Evolutionary conservation across 2,329 filamentous ascomycete genomes (phyloP).

Genomic region (Periconia sp.): DNA sequence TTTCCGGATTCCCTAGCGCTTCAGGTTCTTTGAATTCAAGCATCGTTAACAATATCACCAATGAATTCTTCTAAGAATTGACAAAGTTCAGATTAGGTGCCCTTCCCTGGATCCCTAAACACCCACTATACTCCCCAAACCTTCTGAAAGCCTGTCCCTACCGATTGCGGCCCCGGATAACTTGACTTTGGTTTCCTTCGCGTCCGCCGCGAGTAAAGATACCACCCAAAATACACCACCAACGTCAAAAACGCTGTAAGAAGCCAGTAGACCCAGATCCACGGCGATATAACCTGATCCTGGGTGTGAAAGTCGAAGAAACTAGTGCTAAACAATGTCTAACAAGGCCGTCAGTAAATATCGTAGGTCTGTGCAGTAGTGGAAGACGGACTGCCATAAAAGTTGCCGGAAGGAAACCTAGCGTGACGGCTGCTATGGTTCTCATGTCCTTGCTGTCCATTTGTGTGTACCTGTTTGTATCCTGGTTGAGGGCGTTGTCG

Average conservation of each 20-base stretch:
- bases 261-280: slow-evolving; percentile 1
- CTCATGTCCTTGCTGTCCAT: slow-evolving; percentile 5
- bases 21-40: too few species aligned
- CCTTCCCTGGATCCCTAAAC: too few species aligned
- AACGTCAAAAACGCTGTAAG: neutral
- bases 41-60: too few species aligned
- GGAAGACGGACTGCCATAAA: slow-evolving; percentile 1
- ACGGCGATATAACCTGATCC: neutral
- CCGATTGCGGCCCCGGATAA: too few species aligned
- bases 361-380: neutral
- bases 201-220: neutral
- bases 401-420: slow-evolving; percentile 2
- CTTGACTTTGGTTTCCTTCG: too few species aligned
- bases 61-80: too few species aligned
- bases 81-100: too few species aligned
- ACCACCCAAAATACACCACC: slow-evolving; percentile 1
- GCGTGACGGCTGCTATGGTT: slow-evolving; percentile 6
- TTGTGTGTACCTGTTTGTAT: neutral
- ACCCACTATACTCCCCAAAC: too few species aligned
- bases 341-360: neutral
- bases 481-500: slow-evolving; percentile 4
- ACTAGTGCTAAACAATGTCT: slow-evolving; percentile 1
- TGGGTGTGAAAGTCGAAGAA: slow-evolving; percentile 1
- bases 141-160: too few species aligned
- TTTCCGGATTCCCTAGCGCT: too few species aligned